Base-by-base conservation (phyloP, 2,329 filamentous ascomycete genomes). In the Xylaria sp. region DNA sequence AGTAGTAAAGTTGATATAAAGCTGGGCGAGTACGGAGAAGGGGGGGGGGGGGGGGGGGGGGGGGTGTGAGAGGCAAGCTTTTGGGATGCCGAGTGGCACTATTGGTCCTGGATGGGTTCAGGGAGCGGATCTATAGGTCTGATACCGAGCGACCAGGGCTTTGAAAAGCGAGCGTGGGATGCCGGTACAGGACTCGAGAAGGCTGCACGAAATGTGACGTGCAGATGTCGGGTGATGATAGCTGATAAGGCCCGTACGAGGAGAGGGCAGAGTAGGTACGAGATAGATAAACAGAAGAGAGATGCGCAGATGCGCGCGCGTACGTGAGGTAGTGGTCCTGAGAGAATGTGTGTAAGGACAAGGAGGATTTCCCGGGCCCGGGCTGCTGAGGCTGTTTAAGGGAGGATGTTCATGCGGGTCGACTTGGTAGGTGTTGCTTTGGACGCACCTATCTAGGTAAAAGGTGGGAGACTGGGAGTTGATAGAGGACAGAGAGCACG, bases 121-220 rank as follows among this genome's bases (percentile, higher is more conserved):
- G 56, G 65, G 57, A 58, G 66, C 61, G 61, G 57, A 57, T 53
- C 34, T 61, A 57, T 53, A 57, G 50, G 66, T 56, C 50, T 69
- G 67, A 69, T 67, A 69, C 64, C 57, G 48, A 59, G 55, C 67
- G 60, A 69, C 65, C 61, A 53, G 62, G 61, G 68, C 65, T 65
- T 42, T 65, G 12, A 50, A 54, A 59, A 64, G 61, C 54, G 42
- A 57, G 56, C 62, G 65, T 58, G 67, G 64, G 67, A 64, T 67
- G 67, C 54, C 53, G 60, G 59, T 56, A 68, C 59, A 57, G 47
- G 53, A 55, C 59, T 39, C 59, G 36, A 64, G 42, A 56, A 66
- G 58, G 63, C 62, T 62, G 63, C 62, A 62, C 63, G 39, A 59
- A 68, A 59, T 64, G 55, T 69, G 64, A 69, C 59, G 63, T 69